Base-by-base conservation (phyloP, 768 basidiomycete genomes). In the Sistotremastrum suecicum region DNA sequence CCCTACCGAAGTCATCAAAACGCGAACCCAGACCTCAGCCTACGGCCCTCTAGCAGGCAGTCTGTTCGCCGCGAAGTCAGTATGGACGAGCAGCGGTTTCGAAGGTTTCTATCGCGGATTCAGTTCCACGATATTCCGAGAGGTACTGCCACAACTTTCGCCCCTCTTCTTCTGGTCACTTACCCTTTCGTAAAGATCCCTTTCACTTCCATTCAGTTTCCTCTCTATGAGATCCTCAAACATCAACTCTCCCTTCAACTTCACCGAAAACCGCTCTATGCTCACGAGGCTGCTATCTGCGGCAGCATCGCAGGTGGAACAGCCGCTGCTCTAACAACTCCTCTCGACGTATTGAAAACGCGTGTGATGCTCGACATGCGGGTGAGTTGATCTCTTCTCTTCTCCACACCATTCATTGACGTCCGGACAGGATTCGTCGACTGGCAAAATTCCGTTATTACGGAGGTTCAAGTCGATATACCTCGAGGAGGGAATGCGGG, bases 1-100 rank as follows among this genome's bases (percentile, higher is more conserved):
- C 2, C 92, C 92, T 1, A 95, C 92, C 0, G 94, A 97, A 60
- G 83, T 98, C 32, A 83, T 97, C 64, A 98, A 98, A 61, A 92
- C 88, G 7, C 75, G 92, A 3, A 81, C 76, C 48, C 94, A 97
- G 58, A 90, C 90, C 0, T 81, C 82, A 11, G 10, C 32, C 37
- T 44, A 46, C 20, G 51, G 45, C 49, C 54, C 28, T 42, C 39
- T 43, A 40, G 28, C 30, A 12, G 68, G 69, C 48, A 67, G 66
- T 1, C 41, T 50, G 11, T n/a, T 38, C 11, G 51, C 51, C 20
- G 33, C 42, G 37, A 45, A 44, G 47, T 41, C 42, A 48, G 47
- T 43, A 10, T 48, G 47, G 11, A 33, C 38, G 20, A 37, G 42
- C 35, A 41, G 47, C 30, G 71, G 71, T 7, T 32, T 67, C 7